These are phyloP conservation scores for Canna indica DNA, from an alignment of 176 grass and related monocot species.

Conservation along the genomic window DNA sequence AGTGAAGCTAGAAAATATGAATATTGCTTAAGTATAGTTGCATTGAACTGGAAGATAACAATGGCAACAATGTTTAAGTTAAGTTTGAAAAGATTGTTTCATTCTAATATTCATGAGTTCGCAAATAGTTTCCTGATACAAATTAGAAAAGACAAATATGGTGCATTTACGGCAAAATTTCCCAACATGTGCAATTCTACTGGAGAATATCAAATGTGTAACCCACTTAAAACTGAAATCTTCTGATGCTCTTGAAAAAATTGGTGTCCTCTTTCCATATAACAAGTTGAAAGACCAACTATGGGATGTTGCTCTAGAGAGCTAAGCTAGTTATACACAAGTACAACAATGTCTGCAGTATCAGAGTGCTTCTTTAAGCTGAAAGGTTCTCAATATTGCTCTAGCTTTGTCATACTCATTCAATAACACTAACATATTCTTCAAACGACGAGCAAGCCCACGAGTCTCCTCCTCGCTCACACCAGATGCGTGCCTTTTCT, in stretches of 20 bases:
- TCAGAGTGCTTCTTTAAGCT: slow-evolving; percentile 88
- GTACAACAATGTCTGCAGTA: background rate
- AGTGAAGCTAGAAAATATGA: background rate
- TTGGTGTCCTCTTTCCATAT: background rate
- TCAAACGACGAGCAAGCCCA: slow-evolving; percentile 63
- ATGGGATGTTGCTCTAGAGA: slow-evolving; percentile 2
- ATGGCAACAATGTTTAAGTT: too few species aligned
- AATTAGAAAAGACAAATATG: too few species aligned
- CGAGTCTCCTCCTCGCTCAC: slow-evolving; percentile 50
- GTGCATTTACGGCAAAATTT: background rate
- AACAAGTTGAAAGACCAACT: background rate
- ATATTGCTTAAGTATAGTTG: too few species aligned
- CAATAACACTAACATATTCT: slow-evolving; percentile 47
- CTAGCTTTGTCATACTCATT: slow-evolving; percentile 90
- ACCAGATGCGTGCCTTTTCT: slow-evolving; percentile 38
- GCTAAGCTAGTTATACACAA: slow-evolving; percentile 6
- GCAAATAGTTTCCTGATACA: too few species aligned
- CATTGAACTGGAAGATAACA: too few species aligned
- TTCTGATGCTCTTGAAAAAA: slow-evolving; percentile 1
- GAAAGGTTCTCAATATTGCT: slow-evolving; percentile 56
- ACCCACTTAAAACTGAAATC: background rate
- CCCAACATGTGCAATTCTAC: background rate
- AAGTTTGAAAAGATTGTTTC: background rate
- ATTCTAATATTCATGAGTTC: background rate
- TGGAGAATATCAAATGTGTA: background rate